Conservation (phyloP, 257 asterid genomes). For the Salvia splendens region DNA sequence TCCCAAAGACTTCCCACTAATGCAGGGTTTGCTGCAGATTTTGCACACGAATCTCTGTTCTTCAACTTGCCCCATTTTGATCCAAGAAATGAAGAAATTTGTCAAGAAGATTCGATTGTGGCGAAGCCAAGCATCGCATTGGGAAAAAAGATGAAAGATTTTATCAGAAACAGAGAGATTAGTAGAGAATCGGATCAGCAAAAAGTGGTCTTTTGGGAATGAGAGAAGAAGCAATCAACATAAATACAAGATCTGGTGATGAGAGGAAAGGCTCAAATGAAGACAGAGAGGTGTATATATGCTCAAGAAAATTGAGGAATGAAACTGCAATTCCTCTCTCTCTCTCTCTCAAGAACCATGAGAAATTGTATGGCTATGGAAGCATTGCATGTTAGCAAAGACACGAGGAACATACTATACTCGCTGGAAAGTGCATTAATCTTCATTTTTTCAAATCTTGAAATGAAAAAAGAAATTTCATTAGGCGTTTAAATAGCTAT, state of each 20-base stretch:
- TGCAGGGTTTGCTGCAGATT: slow-evolving; percentile 66
- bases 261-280: not conserved
- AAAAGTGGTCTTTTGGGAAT: slow-evolving; percentile 26
- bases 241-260: not conserved
- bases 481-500: too few species aligned
- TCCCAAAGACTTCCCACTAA: slow-evolving; percentile 81
- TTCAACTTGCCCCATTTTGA: slow-evolving; percentile 45
- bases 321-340: too few species aligned
- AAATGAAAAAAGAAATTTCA: too few species aligned
- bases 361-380: too few species aligned
- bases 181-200: slow-evolving; percentile 36
- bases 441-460: too few species aligned
- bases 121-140: slow-evolving; percentile 31
- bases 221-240: not conserved
- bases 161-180: slow-evolving; percentile 24
- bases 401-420: too few species aligned
- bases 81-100: slow-evolving; percentile 26
- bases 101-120: slow-evolving; percentile 30
- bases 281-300: too few species aligned
- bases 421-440: too few species aligned
- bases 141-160: slow-evolving; percentile 24
- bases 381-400: too few species aligned
- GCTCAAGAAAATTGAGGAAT: too few species aligned
- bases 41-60: slow-evolving; percentile 60
- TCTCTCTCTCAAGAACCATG: too few species aligned